Evolutionary conservation across 768 basidiomycete genomes (phyloP), one percentile per base, ranked within the genome.

Genomic region (Candolleomyces aberdarensis): DNA sequence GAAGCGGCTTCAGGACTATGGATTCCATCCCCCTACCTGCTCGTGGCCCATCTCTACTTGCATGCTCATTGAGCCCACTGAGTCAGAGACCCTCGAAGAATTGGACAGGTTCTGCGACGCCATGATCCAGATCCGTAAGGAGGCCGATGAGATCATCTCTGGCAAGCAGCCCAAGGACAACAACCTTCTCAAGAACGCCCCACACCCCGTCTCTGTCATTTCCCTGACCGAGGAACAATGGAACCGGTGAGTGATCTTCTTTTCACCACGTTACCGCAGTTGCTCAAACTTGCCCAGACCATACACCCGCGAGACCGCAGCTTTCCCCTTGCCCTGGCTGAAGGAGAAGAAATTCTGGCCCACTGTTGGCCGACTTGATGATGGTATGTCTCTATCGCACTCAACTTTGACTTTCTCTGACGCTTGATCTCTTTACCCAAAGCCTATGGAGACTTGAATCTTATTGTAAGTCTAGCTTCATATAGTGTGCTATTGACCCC

Each of bases 91-190:
- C 0, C 80, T 97, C 31, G 91, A 95, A 62, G 96, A 98, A 72
- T 84, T 98, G 56, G 94, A 98, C 69, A 84, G 89, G 86, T 98
- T 99, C 80, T 97, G 96, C 75, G 94, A 98, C 65, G 96, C 97
- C 20, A 97, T 98, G 94, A 96, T 99, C 64, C 85, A 90, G 64
- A 99, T 99, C 65, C 91, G 96, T 54, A 78, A 85, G 67, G 97
- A 99, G 74, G 95, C 87, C 0, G 88, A 96, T 58, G 92, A 96
- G 52, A 83, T 99, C 67, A 83, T 91, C 48, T 76, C 82, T 17
- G 97, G 96, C 52, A 89, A 88, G 69, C 94, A 96, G 72, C 91
- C 94, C 3, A 89, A 82, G 71, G 92, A 92, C 64, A 92, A 94
- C 77, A 99, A 99, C 71, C 73, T 96, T 17, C 80, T 99, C 63